A percentile compares a stretch with the other conserved stretches of the same genome.
Conservation (phyloP, 1,139 yeast species). For the Lodderomyces theae region DNA sequence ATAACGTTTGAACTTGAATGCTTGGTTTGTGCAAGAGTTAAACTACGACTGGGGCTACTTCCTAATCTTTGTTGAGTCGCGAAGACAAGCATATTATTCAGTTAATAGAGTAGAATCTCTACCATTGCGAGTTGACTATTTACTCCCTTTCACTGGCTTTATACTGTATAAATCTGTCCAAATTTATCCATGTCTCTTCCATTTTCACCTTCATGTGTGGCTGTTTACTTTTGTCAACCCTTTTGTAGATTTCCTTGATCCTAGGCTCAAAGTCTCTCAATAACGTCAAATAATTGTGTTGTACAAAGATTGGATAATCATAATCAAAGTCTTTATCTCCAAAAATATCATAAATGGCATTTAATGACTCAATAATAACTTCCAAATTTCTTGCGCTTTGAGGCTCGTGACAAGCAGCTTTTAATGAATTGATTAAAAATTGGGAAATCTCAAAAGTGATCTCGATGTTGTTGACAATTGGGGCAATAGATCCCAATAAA, state of each 20-base stretch:
- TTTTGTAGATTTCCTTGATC: slow-evolving; percentile 53
- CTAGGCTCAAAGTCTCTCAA: slow-evolving; percentile 47
- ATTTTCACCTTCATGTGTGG: slow-evolving; percentile 59
- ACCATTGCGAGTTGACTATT: too few species aligned
- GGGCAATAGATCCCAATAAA: slow-evolving; percentile 56
- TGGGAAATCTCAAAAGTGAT: slow-evolving; percentile 47
- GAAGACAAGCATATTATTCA: too few species aligned
- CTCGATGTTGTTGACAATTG: slow-evolving; percentile 42
- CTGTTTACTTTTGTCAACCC: slow-evolving; percentile 65
- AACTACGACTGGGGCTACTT: too few species aligned
- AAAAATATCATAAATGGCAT: slow-evolving; percentile 72
- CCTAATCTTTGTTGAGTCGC: too few species aligned
- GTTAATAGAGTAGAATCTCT: too few species aligned
- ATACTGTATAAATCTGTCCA: slow-evolving; percentile 75
- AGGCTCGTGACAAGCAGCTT: slow-evolving; percentile 20
- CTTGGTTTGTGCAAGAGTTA: too few species aligned
- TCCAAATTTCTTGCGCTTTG: slow-evolving; percentile 26
- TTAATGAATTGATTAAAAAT: slow-evolving; percentile 36
- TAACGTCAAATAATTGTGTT: slow-evolving; percentile 44
- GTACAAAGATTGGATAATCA: slow-evolving; percentile 66
- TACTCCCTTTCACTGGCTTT: slow-evolving; percentile 36
- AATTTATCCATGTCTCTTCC: slow-evolving; percentile 64
- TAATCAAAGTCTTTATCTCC: slow-evolving; percentile 70
- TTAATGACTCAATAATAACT: slow-evolving; percentile 58
- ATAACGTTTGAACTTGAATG: too few species aligned